phyloP scores from a whole-genome alignment of 75 land plant genomes.

The Pseudotsuga menziesii region DNA sequence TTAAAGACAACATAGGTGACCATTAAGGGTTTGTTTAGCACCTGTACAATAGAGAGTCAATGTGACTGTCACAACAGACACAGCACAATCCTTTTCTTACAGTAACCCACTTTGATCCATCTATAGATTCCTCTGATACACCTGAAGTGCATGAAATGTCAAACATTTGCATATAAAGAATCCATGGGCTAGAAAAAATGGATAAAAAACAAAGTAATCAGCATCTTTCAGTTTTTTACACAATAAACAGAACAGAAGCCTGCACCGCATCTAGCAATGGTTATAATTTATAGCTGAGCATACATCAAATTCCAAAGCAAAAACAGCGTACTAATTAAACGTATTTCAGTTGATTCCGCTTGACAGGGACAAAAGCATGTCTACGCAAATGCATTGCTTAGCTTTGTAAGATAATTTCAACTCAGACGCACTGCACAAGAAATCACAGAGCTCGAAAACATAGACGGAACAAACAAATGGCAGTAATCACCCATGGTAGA shows the following conservation, averaged over 20 bases:
- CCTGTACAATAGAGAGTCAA: conserved; percentile 93
- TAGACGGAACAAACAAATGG: no score
- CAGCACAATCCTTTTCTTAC: conserved; percentile 93
- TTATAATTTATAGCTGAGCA: not conserved
- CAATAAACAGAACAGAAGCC: not conserved
- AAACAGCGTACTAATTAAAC: not conserved
- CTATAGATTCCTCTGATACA: conserved; percentile 51
- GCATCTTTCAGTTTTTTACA: not conserved
- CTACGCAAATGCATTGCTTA: no score
- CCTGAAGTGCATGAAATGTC: conserved; percentile 21
- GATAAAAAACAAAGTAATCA: not conserved
- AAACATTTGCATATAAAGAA: not conserved
- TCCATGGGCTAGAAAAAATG: not conserved
- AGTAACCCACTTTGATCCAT: conserved; percentile 78
- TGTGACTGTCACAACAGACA: conserved; percentile 83
- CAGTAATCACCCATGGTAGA: not conserved
- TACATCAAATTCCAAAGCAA: not conserved
- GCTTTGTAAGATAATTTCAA: no score
- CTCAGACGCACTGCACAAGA: no score
- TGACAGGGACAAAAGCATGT: not conserved
- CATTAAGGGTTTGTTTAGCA: conserved; percentile 10
- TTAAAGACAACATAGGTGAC: not conserved
- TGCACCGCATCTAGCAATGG: not conserved
- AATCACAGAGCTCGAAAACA: no score
- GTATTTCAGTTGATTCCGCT: not conserved